Evolutionary conservation across 2,329 filamentous ascomycete genomes (phyloP).

Genomic region (Alternaria sp.): DNA sequence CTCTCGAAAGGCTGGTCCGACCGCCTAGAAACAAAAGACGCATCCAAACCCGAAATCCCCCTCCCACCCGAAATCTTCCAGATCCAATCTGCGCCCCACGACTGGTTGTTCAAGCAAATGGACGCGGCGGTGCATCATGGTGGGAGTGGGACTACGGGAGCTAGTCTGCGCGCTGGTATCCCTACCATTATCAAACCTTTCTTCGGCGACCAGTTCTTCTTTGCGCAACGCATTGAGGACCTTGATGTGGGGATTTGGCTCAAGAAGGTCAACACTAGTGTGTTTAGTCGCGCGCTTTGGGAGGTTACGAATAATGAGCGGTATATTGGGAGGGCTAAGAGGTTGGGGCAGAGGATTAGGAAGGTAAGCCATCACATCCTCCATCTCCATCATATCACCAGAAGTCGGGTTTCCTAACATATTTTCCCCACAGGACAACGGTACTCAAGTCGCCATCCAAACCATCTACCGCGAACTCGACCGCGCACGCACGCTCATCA

Average conservation of each 20-base stretch:
- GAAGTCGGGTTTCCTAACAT: background rate
- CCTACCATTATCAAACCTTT: constrained; percentile 96
- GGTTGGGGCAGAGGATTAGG: constrained; percentile 85
- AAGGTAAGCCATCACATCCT: too few relatives aligned
- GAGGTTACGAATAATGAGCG: constrained; percentile 87
- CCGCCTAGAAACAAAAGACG: constrained; percentile 66
- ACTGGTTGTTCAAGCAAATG: constrained; percentile 94
- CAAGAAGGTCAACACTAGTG: constrained; percentile 85
- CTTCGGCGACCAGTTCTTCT: constrained; percentile 98
- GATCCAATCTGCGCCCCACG: constrained; percentile 91
- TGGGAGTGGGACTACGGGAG: constrained; percentile 92
- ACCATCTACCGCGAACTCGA: constrained; percentile 94
- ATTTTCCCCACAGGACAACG: constrained; percentile 70
- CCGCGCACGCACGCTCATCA: constrained; percentile 85
- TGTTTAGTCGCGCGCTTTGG: constrained; percentile 87
- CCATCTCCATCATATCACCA: background rate
- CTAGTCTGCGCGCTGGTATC: constrained; percentile 85
- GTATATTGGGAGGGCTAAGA: constrained; percentile 85
- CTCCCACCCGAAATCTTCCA: constrained; percentile 82
- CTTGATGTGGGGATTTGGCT: constrained; percentile 89
- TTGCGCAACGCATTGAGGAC: constrained; percentile 86
- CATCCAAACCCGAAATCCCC: constrained; percentile 68
- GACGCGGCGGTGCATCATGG: constrained; percentile 95
- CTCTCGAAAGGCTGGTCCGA: constrained; percentile 98
- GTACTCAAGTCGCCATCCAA: constrained; percentile 88